These are phyloP conservation scores for Aspergillus incahuasiensis DNA, from an alignment of 495 filamentous ascomycete species.

Conservation along the genomic window DNA sequence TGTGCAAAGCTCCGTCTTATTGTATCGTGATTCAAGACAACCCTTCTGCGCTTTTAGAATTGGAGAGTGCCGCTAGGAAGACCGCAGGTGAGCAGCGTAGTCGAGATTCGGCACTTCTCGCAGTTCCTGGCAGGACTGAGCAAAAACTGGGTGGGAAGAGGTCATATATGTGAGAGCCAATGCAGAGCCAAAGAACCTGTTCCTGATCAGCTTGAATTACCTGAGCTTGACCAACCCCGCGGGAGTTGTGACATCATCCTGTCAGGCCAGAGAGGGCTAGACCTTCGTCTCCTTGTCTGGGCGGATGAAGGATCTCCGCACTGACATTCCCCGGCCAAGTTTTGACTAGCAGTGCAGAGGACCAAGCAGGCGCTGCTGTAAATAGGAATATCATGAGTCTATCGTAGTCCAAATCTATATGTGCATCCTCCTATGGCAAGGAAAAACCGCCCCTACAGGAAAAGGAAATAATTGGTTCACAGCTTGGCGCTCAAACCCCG, in stretches of 20 bases:
- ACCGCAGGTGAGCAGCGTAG: background rate
- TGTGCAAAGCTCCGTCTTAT: background rate
- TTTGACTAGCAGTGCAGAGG: background rate
- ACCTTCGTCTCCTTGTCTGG: background rate
- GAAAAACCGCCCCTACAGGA: background rate
- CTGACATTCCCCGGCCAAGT: background rate
- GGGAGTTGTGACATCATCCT: conserved; percentile 21
- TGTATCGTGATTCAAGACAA: background rate
- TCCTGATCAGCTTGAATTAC: conserved; percentile 11
- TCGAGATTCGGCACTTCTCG: background rate
- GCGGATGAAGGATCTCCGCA: conserved; percentile 4
- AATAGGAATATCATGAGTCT: background rate
- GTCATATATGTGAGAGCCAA: background rate
- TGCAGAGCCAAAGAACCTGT: conserved; percentile 5
- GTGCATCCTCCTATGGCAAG: background rate
- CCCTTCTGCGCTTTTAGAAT: background rate
- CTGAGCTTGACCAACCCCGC: conserved; percentile 16
- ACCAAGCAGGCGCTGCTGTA: background rate
- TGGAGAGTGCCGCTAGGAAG: conserved; percentile 2
- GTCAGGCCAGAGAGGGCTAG: background rate
- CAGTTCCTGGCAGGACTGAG: background rate
- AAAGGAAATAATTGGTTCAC: conserved; percentile 7
- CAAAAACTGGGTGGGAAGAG: background rate
- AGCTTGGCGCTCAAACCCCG: conserved; percentile 14
- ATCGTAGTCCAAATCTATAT: conserved; percentile 10